Conservation (phyloP, 371 early-diverging fungal genomes). For the Rhizopus microsporus region DNA sequence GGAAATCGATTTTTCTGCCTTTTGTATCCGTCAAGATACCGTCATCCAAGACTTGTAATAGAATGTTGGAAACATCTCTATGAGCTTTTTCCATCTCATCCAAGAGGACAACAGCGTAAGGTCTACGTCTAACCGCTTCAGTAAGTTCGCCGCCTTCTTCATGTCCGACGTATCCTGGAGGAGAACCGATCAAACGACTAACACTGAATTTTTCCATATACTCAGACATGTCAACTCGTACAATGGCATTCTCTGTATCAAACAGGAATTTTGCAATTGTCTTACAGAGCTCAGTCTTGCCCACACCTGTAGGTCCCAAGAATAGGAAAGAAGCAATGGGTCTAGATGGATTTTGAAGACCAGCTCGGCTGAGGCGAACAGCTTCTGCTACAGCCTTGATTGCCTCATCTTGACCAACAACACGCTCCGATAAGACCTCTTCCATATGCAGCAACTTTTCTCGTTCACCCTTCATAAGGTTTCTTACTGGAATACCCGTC, state of each 20-base stretch:
- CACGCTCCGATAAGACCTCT: constrained; percentile 66
- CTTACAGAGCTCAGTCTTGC: constrained; percentile 91
- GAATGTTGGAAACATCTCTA: constrained; percentile 71
- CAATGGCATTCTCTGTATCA: constrained; percentile 85
- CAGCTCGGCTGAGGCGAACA: constrained; percentile 74
- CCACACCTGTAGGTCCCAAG: constrained; percentile 92
- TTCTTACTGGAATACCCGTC: constrained; percentile 90
- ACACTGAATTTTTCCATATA: constrained; percentile 73
- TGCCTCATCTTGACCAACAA: constrained; percentile 89
- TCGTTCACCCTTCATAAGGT: constrained; percentile 79
- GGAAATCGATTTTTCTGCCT: constrained; percentile 87
- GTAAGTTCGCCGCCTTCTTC: constrained; percentile 91
- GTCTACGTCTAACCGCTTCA: constrained; percentile 85
- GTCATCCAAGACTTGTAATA: constrained; percentile 90
- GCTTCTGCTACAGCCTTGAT: constrained; percentile 77
- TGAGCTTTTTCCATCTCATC: constrained; percentile 97
- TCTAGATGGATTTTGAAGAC: constrained; percentile 65
- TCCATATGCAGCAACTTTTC: constrained; percentile 82
- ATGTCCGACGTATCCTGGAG: constrained; percentile 86
- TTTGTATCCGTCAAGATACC: constrained; percentile 86
- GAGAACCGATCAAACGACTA: constrained; percentile 86
- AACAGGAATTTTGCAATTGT: constrained; percentile 87
- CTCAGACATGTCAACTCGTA: constrained; percentile 93
- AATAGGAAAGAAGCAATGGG: constrained; percentile 93
- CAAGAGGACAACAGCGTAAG: constrained; percentile 89